Base-by-base conservation (phyloP, 257 asterid species). In the Solanum pimpinellifolium region DNA sequence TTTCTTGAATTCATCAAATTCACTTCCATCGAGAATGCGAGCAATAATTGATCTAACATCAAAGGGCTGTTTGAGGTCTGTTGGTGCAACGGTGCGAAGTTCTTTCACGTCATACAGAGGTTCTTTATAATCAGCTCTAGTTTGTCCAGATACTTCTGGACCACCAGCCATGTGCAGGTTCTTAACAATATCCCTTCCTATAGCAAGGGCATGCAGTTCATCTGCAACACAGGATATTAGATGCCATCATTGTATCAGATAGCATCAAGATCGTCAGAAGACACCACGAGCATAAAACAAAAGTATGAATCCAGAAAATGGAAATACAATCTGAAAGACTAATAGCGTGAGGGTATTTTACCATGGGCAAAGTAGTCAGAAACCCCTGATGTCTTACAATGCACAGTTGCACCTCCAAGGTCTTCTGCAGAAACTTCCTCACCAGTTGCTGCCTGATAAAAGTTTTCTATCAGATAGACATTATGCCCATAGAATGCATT, bases 1-100 rank as follows among this genome's bases (percentile, higher is more conserved):
- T 92, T 97, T 95, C 98, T 97, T 97, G 99, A 97, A 97, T 87
- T 97, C 99, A 88, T 97, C 99, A 89, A 97, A 97, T 90, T 94
- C 95, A 88, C 99, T 97, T 87, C 98, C 98, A 87, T 97, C 99
- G 80, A 94, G 98, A 83, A 96, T 92, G 84, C 96, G 98, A 86
- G 99, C 93, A 87, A 97, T 97, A 84, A 95, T 83, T 88, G 99
- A 90, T 49, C 99, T 94, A 88, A 94, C 89, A 89, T 97, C 99
- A 86, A 96, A 93, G 52, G 99, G 90, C 91, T 94, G 99, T 93
- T 92, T 97, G 88, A 97, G 94, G 91, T 97, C 98, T 7, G 93
- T 37, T 25, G 99, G 99, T 70, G 99, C 99, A 93, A 97, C 92
- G 68, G 95, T 87, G 87, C 98, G 93, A 89, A 96, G 99, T 88